These are phyloP conservation scores for Nannochloris sp. DNA, from an alignment of 139 green algal species.

Conservation along the genomic window DNA sequence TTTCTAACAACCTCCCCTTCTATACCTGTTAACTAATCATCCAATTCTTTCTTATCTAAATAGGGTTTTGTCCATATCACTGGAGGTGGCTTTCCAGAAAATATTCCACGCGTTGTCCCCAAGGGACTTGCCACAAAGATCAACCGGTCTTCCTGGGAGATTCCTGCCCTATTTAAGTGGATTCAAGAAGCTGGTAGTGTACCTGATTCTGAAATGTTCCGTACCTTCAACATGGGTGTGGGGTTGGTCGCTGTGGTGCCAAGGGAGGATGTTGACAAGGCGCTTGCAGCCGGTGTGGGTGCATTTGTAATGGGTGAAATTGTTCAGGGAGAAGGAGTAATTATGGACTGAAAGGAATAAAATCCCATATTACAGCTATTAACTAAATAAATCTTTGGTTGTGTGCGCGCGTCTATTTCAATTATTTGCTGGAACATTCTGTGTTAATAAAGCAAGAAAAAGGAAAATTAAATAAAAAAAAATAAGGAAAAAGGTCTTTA, in stretches of 20 bases:
- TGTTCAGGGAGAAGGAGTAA: slow-evolving; percentile 30
- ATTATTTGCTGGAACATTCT: too few relatives aligned
- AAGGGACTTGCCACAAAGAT: slow-evolving; percentile 67
- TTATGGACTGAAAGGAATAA: slow-evolving; percentile 25
- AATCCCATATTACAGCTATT: too few relatives aligned
- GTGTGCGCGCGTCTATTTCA: too few relatives aligned
- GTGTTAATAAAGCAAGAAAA: too few relatives aligned
- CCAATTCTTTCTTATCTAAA: background rate
- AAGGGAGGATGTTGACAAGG: slow-evolving; percentile 33
- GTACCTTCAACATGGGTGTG: slow-evolving; percentile 98
- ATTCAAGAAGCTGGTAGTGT: slow-evolving; percentile 74
- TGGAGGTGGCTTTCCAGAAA: slow-evolving; percentile 95
- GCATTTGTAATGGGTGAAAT: slow-evolving; percentile 37
- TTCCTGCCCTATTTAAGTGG: slow-evolving; percentile 67
- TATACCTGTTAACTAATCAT: background rate
- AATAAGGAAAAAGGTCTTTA: too few relatives aligned
- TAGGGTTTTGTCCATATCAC: slow-evolving; percentile 94
- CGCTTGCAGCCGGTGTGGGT: slow-evolving; percentile 12
- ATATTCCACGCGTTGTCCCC: slow-evolving; percentile 91
- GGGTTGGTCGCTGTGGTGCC: slow-evolving; percentile 85
- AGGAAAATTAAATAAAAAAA: too few relatives aligned
- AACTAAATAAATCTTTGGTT: too few relatives aligned
- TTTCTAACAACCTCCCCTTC: slow-evolving; percentile 2
- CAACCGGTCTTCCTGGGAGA: slow-evolving; percentile 55
- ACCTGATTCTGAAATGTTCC: slow-evolving; percentile 81